These are phyloP conservation scores for Beauveria brongniartii DNA, from an alignment of 2,329 filamentous ascomycete genomes.

Conservation along the genomic window DNA sequence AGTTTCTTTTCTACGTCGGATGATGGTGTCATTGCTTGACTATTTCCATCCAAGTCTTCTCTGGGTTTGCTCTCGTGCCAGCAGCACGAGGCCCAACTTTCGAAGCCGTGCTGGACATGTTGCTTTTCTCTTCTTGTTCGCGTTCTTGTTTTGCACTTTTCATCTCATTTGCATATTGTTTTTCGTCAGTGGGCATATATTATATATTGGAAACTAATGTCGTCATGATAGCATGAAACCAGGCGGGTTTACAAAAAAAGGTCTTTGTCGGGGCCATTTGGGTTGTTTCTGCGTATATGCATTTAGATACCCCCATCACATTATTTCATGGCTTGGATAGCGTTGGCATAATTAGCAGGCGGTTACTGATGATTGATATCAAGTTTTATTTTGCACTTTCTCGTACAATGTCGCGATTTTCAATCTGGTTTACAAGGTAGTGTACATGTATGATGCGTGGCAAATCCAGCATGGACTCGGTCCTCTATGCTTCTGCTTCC, in stretches of 20 bases:
- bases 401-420: not conserved
- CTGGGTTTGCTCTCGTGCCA: not conserved
- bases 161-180: not conserved
- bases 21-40: not conserved
- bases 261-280: not conserved
- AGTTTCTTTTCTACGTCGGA: not conserved
- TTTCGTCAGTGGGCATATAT: not conserved
- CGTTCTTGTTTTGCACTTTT: not conserved
- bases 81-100: not conserved
- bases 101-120: slow-evolving; percentile 11
- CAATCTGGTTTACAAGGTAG: not conserved
- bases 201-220: not conserved
- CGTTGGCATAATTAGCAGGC: slow-evolving; percentile 12
- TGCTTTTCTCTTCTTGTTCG: not conserved
- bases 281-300: slow-evolving; percentile 8
- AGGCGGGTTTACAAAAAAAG: not conserved
- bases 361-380: slow-evolving; percentile 1
- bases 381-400: not conserved
- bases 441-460: not conserved
- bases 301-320: slow-evolving; percentile 12
- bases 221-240: slow-evolving; percentile 7
- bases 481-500: not conserved
- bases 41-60: not conserved
- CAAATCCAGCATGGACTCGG: too few species aligned
- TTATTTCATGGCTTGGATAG: slow-evolving; percentile 10